These are phyloP conservation scores for Dendrobium huoshanense DNA, from an alignment of 106 monocot genomes.

Conservation along the genomic window DNA sequence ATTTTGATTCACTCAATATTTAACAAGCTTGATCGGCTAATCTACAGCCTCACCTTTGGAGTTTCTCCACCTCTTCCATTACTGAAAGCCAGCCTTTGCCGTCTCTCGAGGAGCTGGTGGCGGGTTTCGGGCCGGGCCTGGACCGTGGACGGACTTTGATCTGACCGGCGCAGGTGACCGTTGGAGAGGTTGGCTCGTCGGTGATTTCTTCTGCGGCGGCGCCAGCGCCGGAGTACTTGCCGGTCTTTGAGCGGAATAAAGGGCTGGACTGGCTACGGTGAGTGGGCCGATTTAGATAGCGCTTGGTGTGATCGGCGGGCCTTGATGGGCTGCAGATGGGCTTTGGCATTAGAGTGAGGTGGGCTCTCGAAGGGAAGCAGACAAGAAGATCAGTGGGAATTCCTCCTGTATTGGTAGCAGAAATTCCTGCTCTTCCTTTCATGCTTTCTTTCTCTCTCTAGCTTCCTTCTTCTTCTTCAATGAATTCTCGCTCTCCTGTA, in stretches of 20 bases:
- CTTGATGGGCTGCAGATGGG: constrained; percentile 69
- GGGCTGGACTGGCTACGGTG: constrained; percentile 23
- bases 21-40: too few relatives aligned
- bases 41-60: neutral
- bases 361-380: constrained; percentile 74
- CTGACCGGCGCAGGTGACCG: constrained; percentile 85
- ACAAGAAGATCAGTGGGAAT: constrained; percentile 51
- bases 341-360: constrained; percentile 59
- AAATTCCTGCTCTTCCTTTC: constrained; percentile 10
- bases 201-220: constrained; percentile 1
- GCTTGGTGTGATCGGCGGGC: constrained; percentile 21
- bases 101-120: neutral
- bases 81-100: constrained; percentile 25
- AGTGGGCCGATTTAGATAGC: neutral
- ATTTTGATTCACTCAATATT: too few relatives aligned
- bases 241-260: constrained; percentile 20
- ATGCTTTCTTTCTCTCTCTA: constrained; percentile 6
- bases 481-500: neutral
- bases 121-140: neutral
- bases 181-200: constrained; percentile 76
- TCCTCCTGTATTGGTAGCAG: constrained; percentile 3
- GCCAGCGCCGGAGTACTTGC: neutral
- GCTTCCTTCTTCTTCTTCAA: neutral
- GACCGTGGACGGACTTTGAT: constrained; percentile 51
- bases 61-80: constrained; percentile 38